Evolutionary conservation across 495 filamentous ascomycete species (phyloP).

Genomic region (Penicillium herquei): DNA sequence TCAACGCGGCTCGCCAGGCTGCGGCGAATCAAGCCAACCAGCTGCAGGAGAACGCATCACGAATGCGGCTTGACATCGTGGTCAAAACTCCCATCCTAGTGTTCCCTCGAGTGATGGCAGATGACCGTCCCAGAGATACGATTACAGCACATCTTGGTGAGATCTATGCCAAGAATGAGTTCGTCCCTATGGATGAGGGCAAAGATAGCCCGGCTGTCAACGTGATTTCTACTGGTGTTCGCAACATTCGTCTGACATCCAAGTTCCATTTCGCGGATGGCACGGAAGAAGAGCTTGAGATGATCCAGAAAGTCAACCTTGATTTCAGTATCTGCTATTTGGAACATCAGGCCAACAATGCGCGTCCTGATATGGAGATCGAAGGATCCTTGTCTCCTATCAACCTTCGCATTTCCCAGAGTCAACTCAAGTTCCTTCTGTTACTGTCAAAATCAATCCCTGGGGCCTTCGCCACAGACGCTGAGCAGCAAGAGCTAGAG

Average conservation of each 20-base stretch:
- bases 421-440: constrained; percentile 83
- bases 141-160: constrained; percentile 93
- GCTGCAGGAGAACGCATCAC: constrained; percentile 82
- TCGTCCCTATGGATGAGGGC: constrained; percentile 74
- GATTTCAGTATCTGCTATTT: constrained; percentile 87
- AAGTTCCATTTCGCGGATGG: constrained; percentile 77
- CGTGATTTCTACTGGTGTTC: constrained; percentile 85
- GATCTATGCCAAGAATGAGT: constrained; percentile 93
- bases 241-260: constrained; percentile 87
- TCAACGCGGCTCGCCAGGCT: constrained; percentile 93
- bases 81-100: constrained; percentile 94
- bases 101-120: constrained; percentile 72
- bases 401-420: constrained; percentile 84
- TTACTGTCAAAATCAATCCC: constrained; percentile 84
- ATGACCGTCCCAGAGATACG: constrained; percentile 68
- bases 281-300: constrained; percentile 79
- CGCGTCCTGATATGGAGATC: constrained; percentile 88
- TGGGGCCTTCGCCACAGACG: constrained; percentile 76
- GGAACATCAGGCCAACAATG: constrained; percentile 73
- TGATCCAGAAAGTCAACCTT: constrained; percentile 94
- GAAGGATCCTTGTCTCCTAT: constrained; percentile 88
- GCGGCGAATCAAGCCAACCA: constrained; percentile 93
- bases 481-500: constrained; percentile 65
- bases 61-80: constrained; percentile 89
- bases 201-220: constrained; percentile 73